Evolutionary conservation across 495 filamentous ascomycete species (phyloP).

Genomic region (Cercophora samala): DNA sequence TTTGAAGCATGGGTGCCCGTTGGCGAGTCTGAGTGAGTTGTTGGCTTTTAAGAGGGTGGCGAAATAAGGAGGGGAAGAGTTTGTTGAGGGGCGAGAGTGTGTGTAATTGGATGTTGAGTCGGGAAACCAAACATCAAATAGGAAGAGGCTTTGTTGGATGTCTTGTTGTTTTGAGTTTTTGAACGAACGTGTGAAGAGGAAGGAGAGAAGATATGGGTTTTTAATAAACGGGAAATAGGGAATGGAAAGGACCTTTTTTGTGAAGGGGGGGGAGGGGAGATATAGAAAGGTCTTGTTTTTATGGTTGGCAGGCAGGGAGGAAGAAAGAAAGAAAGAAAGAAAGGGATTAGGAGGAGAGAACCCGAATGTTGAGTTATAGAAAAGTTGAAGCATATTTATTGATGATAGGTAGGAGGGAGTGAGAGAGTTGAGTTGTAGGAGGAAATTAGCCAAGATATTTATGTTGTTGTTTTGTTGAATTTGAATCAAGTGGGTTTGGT

Average conservation of each 20-base stretch:
- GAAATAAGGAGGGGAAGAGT: slow-evolving; percentile 34
- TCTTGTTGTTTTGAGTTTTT: not conserved
- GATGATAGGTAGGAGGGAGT: too few species aligned
- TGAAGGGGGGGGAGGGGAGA: not conserved
- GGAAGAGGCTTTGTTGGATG: not conserved
- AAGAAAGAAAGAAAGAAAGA: not conserved
- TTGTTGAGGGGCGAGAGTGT: not conserved
- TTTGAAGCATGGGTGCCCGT: slow-evolving; percentile 71
- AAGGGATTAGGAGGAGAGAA: too few species aligned
- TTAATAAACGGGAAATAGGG: not conserved
- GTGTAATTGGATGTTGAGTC: not conserved
- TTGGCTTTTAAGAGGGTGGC: slow-evolving; percentile 67
- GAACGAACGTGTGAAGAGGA: not conserved
- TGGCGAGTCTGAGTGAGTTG: slow-evolving; percentile 77
- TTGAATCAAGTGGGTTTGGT: too few species aligned
- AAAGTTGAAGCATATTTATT: too few species aligned
- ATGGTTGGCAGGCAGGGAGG: not conserved
- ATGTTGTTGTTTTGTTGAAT: too few species aligned
- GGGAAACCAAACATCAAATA: too few species aligned
- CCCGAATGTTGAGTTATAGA: too few species aligned
- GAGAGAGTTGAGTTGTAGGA: too few species aligned
- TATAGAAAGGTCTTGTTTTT: not conserved
- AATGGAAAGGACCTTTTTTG: not conserved
- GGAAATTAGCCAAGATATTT: too few species aligned
- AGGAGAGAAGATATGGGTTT: not conserved